phyloP scores from a whole-genome alignment of 177 flowering plant genomes.

The Vitis hybrid region DNA sequence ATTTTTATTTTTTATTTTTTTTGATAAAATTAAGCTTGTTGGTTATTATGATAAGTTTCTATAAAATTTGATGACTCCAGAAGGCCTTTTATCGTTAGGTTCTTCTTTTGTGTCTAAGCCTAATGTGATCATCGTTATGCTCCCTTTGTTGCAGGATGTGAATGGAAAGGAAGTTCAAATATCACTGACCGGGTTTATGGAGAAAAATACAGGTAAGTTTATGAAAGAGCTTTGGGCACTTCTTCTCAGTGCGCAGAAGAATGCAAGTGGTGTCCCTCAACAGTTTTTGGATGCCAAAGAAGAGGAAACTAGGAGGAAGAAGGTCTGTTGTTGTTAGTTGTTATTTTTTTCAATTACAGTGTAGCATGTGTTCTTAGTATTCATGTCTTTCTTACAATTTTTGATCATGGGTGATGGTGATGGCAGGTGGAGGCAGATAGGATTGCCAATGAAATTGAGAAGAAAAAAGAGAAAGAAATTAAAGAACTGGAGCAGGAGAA shows the following conservation, averaged over 20 bases:
- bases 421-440: constrained; percentile 76
- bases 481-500: constrained; percentile 50
- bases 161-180: constrained; percentile 95
- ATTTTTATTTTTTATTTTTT: no score
- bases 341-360: not conserved
- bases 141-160: constrained; percentile 48
- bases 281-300: constrained; percentile 94
- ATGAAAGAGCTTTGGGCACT: constrained; percentile 97
- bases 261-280: constrained; percentile 94
- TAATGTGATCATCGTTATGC: not conserved
- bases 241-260: constrained; percentile 90
- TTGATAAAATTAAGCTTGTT: no score
- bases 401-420: not conserved
- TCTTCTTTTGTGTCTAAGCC: not conserved
- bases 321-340: constrained; percentile 36
- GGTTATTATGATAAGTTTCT: no score
- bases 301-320: constrained; percentile 80
- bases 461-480: constrained; percentile 66
- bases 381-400: not conserved
- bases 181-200: constrained; percentile 95
- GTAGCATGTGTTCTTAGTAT: not conserved
- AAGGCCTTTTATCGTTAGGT: not conserved
- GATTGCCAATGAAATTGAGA: constrained; percentile 69
- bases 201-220: constrained; percentile 93
- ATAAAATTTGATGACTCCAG: not conserved